These are phyloP conservation scores for Trichosanthes cucumerina DNA, from an alignment of 306 rosid genomes.

Conservation along the genomic window DNA sequence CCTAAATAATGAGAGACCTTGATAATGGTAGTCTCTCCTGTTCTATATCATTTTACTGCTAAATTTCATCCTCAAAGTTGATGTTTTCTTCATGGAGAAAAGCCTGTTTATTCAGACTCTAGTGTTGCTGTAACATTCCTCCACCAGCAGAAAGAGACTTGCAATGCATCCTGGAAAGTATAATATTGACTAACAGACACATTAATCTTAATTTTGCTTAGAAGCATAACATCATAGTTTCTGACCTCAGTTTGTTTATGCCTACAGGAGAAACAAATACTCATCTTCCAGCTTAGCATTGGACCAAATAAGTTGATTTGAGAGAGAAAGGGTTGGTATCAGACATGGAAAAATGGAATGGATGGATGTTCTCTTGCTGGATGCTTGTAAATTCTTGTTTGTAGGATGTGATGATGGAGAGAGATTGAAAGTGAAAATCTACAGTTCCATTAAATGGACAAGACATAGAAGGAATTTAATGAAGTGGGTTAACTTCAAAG, in stretches of 20 bases:
- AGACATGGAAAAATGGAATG: slow-evolving; percentile 3
- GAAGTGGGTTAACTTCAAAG: slow-evolving; percentile 11
- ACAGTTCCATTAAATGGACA: background rate
- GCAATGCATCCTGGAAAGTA: background rate
- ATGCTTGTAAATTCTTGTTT: background rate
- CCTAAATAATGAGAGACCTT: slow-evolving; percentile 22
- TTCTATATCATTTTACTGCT: background rate
- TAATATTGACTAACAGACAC: background rate
- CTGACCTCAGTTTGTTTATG: background rate
- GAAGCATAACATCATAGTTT: background rate
- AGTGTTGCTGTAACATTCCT: background rate
- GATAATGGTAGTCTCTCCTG: background rate
- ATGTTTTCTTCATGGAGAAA: background rate
- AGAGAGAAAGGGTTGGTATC: background rate
- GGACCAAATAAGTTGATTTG: slow-evolving; percentile 1
- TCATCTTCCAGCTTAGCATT: background rate
- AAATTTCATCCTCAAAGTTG: background rate
- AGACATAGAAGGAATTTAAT: background rate
- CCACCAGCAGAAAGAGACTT: background rate
- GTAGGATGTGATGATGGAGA: slow-evolving; percentile 1
- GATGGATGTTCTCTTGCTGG: background rate
- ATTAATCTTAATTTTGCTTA: background rate
- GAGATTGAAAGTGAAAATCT: background rate
- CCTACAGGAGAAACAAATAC: background rate
- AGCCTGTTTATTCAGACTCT: background rate